Percentiles rank a stretch among this genome's conserved stretches.
These are phyloP conservation scores for Teunomyces panamensis DNA, from an alignment of 805 yeast genomes.

Conservation along the genomic window DNA sequence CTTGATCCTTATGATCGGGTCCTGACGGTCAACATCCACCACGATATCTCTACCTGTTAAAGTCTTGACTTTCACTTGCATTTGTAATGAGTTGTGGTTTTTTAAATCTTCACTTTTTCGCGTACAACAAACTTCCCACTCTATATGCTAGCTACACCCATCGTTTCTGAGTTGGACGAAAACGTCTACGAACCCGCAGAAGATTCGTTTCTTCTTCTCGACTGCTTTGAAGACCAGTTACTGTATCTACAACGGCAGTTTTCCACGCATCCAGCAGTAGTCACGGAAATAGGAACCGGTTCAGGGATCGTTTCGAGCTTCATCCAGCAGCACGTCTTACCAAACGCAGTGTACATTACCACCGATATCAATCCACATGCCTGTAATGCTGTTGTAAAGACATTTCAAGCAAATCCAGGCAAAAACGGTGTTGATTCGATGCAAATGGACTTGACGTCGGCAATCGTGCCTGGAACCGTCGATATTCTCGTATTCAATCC, in stretches of 20 bases:
- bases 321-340: conserved; percentile 54
- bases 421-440: conserved; percentile 19
- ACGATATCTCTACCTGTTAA: conserved; percentile 81
- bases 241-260: conserved; percentile 25
- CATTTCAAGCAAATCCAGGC: conserved; percentile 18
- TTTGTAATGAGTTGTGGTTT: conserved; percentile 16
- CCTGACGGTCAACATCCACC: conserved; percentile 68
- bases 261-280: conserved; percentile 41
- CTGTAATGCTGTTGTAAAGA: conserved; percentile 41
- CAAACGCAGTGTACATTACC: conserved; percentile 54
- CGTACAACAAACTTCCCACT: not conserved
- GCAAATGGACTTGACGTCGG: conserved; percentile 59
- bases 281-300: conserved; percentile 87
- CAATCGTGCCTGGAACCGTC: conserved; percentile 44
- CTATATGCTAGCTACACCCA: conserved; percentile 82
- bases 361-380: conserved; percentile 84
- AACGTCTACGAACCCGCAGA: conserved; percentile 93
- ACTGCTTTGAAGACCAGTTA: conserved; percentile 66
- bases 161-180: conserved; percentile 52
- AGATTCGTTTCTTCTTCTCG: conserved; percentile 82
- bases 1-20: conserved; percentile 70
- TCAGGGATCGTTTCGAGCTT: conserved; percentile 88
- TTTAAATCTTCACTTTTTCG: not conserved
- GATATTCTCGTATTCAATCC: conserved; percentile 89
- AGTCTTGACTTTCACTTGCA: conserved; percentile 74